These are phyloP conservation scores for Arxiozyma heterogenica DNA, from an alignment of 1,139 yeast species.

Conservation along the genomic window DNA sequence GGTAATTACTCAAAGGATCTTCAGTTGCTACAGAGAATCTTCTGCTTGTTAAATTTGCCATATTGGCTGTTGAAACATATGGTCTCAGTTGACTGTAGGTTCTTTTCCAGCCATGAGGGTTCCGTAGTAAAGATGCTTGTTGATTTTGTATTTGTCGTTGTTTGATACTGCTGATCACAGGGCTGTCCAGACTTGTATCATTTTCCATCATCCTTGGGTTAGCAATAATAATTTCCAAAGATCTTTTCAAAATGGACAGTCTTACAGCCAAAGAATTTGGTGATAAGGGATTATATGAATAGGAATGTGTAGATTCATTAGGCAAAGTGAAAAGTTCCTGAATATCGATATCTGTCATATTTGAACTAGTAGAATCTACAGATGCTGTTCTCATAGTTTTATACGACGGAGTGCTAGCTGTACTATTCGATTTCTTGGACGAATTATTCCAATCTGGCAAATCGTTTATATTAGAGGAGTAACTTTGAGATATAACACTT, in stretches of 20 bases:
- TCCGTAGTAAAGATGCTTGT: background rate
- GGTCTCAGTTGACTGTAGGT: slow-evolving; percentile 4
- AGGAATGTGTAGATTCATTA: slow-evolving; percentile 73
- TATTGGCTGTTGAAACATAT: background rate
- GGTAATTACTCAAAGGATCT: slow-evolving; percentile 1
- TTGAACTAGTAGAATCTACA: slow-evolving; percentile 11
- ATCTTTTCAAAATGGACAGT: slow-evolving; percentile 62
- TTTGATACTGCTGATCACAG: background rate
- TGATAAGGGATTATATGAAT: slow-evolving; percentile 73
- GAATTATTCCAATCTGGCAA: background rate
- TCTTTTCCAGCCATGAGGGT: background rate
- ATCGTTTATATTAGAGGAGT: background rate
- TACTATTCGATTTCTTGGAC: background rate
- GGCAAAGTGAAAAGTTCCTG: slow-evolving; percentile 28
- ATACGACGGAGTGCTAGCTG: background rate
- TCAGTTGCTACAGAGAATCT: slow-evolving; percentile 2
- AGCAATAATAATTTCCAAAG: slow-evolving; percentile 48
- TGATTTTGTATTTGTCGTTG: background rate
- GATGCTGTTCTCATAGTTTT: slow-evolving; percentile 6
- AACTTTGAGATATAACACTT: background rate
- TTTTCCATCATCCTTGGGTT: slow-evolving; percentile 24
- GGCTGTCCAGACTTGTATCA: background rate
- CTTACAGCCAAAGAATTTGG: slow-evolving; percentile 74
- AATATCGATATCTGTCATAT: slow-evolving; percentile 41
- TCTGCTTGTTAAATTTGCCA: background rate